Conservation (phyloP, 352 stramenopile species). For the Globisporangium okanoganense region DNA sequence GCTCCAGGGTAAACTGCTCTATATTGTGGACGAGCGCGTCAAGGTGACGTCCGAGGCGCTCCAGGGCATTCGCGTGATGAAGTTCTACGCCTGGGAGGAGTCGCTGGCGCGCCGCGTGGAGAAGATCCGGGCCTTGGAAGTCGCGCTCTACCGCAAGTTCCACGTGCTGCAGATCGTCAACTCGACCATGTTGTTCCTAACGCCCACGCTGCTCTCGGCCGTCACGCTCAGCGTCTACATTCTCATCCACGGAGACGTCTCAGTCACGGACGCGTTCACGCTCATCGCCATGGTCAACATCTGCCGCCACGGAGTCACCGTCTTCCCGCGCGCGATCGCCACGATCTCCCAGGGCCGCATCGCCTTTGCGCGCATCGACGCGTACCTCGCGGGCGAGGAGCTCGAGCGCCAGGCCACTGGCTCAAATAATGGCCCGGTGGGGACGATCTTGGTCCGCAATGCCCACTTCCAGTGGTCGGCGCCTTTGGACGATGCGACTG, state of each 20-base stretch:
- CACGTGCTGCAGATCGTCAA: slow-evolving; percentile 60
- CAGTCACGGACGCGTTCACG: slow-evolving; percentile 45
- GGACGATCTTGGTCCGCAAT: background rate
- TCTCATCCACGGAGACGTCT: slow-evolving; percentile 26
- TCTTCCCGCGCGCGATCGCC: slow-evolving; percentile 25
- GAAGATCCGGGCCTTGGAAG: slow-evolving; percentile 16
- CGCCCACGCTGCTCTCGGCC: slow-evolving; percentile 21
- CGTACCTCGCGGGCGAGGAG: slow-evolving; percentile 24
- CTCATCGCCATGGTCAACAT: slow-evolving; percentile 36
- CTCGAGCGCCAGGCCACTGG: slow-evolving; percentile 4
- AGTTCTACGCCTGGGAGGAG: slow-evolving; percentile 65
- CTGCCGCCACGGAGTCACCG: slow-evolving; percentile 21
- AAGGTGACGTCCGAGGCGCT: slow-evolving; percentile 87
- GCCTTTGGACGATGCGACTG: background rate
- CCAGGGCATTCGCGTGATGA: slow-evolving; percentile 64
- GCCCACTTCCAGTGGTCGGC: slow-evolving; percentile 1
- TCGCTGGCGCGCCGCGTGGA: slow-evolving; percentile 13
- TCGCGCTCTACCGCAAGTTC: slow-evolving; percentile 26
- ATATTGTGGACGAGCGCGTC: slow-evolving; percentile 36
- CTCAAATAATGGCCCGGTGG: background rate
- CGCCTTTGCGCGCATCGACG: slow-evolving; percentile 24
- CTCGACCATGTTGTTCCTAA: slow-evolving; percentile 51
- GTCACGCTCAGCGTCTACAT: slow-evolving; percentile 45
- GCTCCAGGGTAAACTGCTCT: slow-evolving; percentile 8
- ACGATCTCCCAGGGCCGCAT: slow-evolving; percentile 22